A percentile compares a stretch with the other conserved stretches of the same genome.
phyloP scores from a whole-genome alignment of 2,329 filamentous ascomycete species.

The Trichoderma gracile region DNA sequence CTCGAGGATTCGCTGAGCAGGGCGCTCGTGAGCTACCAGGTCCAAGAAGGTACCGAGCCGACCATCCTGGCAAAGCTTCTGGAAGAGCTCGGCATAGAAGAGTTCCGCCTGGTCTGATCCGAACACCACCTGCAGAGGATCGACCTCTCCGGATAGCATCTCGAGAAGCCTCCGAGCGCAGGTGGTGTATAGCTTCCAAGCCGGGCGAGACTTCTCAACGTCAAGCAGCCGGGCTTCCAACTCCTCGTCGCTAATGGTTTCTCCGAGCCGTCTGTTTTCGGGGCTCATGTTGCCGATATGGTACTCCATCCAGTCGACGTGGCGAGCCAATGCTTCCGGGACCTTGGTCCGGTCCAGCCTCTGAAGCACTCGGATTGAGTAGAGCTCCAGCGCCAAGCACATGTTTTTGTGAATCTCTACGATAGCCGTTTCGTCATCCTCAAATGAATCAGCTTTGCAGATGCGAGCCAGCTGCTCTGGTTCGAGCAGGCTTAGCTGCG shows the following conservation, averaged over 20 bases:
- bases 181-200: background rate
- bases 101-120: slow-evolving; percentile 36
- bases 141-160: slow-evolving; percentile 38
- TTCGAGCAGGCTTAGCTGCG: slow-evolving; percentile 40
- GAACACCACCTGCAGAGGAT: slow-evolving; percentile 43
- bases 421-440: slow-evolving; percentile 31
- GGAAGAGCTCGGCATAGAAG: slow-evolving; percentile 41
- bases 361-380: background rate
- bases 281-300: background rate
- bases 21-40: slow-evolving; percentile 37
- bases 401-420: background rate
- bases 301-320: slow-evolving; percentile 15
- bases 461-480: slow-evolving; percentile 32
- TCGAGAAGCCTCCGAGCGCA: slow-evolving; percentile 30
- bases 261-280: background rate
- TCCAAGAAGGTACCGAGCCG: slow-evolving; percentile 8
- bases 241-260: background rate
- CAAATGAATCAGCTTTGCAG: slow-evolving; percentile 31
- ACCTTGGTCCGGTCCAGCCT: background rate
- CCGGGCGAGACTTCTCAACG: background rate
- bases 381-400: background rate
- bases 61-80: slow-evolving; percentile 28
- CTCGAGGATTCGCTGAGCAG: slow-evolving; percentile 42
- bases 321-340: background rate
- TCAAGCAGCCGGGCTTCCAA: background rate